A percentile compares a stretch with the other conserved stretches of the same genome.
Evolutionary conservation across 805 yeast species (phyloP).

Genomic region (Sugiyamaella marilandica): DNA sequence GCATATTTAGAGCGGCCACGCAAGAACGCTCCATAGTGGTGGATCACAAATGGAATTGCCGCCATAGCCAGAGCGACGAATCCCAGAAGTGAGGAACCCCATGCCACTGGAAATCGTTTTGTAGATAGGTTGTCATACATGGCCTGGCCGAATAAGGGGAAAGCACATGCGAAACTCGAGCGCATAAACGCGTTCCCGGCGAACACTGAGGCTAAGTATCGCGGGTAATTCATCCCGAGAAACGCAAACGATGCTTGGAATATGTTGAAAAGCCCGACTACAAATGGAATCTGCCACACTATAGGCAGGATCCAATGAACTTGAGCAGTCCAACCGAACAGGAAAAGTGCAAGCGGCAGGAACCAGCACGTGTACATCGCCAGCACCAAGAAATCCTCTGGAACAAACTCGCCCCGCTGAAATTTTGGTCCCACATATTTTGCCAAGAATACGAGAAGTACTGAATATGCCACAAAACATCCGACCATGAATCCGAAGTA

Average conservation of each 20-base stretch:
- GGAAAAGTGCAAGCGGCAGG: slow-evolving; percentile 42
- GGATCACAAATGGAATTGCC: slow-evolving; percentile 43
- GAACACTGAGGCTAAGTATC: slow-evolving; percentile 53
- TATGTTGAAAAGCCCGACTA: slow-evolving; percentile 38
- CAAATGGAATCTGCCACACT: slow-evolving; percentile 40
- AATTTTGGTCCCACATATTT: slow-evolving; percentile 9
- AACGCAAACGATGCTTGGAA: slow-evolving; percentile 50
- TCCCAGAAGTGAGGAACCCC: slow-evolving; percentile 52
- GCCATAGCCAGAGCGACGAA: slow-evolving; percentile 42
- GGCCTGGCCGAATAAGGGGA: slow-evolving; percentile 60
- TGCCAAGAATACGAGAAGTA: slow-evolving; percentile 9
- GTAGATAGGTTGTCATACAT: slow-evolving; percentile 44
- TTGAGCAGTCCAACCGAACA: slow-evolving; percentile 50
- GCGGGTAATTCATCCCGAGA: slow-evolving; percentile 43
- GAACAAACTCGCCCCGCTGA: slow-evolving; percentile 10
- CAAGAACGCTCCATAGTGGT: slow-evolving; percentile 30
- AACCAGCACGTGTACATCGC: slow-evolving; percentile 18
- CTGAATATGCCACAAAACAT: slow-evolving; percentile 34
- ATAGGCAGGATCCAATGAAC: slow-evolving; percentile 50
- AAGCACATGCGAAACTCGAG: slow-evolving; percentile 50
- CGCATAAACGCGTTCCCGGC: slow-evolving; percentile 53
- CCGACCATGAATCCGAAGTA: slow-evolving; percentile 48
- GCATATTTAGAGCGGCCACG: slow-evolving; percentile 35
- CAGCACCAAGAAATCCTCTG: slow-evolving; percentile 16
- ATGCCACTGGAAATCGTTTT: slow-evolving; percentile 49